Percentiles rank a stretch among this genome's conserved stretches.
phyloP scores from a whole-genome alignment of 1,284 basidiomycete species.

The Leccinum solheimii region DNA sequence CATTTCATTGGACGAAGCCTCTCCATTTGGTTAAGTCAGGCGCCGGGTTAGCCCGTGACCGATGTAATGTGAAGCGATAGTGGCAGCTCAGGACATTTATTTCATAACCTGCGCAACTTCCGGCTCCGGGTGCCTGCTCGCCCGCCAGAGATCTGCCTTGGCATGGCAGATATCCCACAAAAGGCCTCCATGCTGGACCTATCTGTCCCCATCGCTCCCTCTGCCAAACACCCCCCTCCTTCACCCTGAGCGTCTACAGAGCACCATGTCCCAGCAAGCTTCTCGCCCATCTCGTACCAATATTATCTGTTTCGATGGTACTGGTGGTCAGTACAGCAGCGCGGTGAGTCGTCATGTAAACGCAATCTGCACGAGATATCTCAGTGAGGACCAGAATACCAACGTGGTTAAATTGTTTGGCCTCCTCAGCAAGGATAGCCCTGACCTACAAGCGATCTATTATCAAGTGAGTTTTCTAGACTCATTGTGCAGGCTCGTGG shows the following conservation, averaged over 20 bases:
- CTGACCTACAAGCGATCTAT: constrained; percentile 59
- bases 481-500: neutral
- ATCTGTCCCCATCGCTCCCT: constrained; percentile 1
- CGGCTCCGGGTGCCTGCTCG: neutral
- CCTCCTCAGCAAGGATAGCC: constrained; percentile 58
- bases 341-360: constrained; percentile 12
- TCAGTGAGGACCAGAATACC: constrained; percentile 50
- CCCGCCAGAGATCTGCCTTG: neutral
- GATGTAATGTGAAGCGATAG: neutral
- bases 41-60: neutral
- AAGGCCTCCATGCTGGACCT: neutral
- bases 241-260: neutral
- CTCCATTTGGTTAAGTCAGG: neutral
- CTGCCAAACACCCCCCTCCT: neutral
- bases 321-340: constrained; percentile 48
- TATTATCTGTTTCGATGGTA: constrained; percentile 67
- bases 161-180: constrained; percentile 11
- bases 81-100: neutral
- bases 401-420: constrained; percentile 71
- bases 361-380: neutral
- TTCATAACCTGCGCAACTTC: neutral
- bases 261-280: constrained; percentile 16
- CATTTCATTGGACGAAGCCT: neutral
- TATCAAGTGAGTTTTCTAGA: constrained; percentile 53
- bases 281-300: constrained; percentile 40